Base-by-base conservation (phyloP, 2,329 filamentous ascomycete genomes). In the Botryotinia calthae region DNA sequence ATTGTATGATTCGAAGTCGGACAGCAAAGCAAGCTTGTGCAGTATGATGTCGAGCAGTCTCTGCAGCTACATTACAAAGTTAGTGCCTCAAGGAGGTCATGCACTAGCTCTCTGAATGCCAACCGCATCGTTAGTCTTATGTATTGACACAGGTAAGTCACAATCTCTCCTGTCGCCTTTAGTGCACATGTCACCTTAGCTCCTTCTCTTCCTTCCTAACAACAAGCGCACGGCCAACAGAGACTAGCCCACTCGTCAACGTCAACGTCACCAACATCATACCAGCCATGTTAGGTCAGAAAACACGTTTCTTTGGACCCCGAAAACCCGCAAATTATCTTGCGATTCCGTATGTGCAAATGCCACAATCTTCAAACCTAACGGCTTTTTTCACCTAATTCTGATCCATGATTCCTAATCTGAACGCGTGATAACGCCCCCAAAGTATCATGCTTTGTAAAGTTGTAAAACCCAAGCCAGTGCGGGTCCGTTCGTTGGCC, bases 401-500 rank as follows among this genome's bases (percentile, higher is more conserved):
- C 75, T 74, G 79, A 77, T 28, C 80, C 79, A 68, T 77, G 76
- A 68, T 64, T n/a, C 14, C 25, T 66, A 14, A 78, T 76, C 6
- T 77, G 70, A n/a, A 71, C 40, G 14, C 76, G 76, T n/a, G 76
- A 76, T 3, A 76, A 66, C 4, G 75, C 74, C 70, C 86, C 84
- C 66, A 87, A 81, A 74, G 84, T 84, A 71, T 83, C 82, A 71
- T 87, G 83, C 58, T 83, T 82, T 68, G 84, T 82, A 87, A 81
- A 2, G 85, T 85, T 54, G 86, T 82, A 79, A 87, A 87, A 9
- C 85, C 85, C 8, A 87, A 82, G 0, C 85, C 85, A 4, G 84
- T 86, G 18, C 85, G 82, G 18, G 84, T 83, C 86, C 85, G 83
- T 76, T 87, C 85, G 66, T 82, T 83, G 34, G 85, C 85, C 25